Evolutionary conservation across 2,329 filamentous ascomycete genomes (phyloP).

Genomic region (Coniochaeta sp.): DNA sequence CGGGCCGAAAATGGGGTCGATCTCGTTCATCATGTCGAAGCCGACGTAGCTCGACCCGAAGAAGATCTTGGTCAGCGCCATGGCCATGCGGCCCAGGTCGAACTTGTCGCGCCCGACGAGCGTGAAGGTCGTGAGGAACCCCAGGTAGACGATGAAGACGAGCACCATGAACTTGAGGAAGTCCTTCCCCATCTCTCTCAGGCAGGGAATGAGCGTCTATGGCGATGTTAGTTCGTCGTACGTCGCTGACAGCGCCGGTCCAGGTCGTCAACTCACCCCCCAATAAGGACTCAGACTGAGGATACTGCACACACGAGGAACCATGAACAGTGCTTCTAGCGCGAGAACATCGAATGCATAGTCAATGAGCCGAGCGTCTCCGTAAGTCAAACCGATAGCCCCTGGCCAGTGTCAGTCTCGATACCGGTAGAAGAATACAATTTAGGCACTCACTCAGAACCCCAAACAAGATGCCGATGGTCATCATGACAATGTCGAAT

Average conservation of each 20-base stretch:
- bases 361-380: slow-evolving; percentile 59
- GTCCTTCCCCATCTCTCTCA: slow-evolving; percentile 92
- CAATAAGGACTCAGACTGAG: slow-evolving; percentile 85
- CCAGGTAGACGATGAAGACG: slow-evolving; percentile 74
- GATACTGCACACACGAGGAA: slow-evolving; percentile 81
- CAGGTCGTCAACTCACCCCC: slow-evolving; percentile 34
- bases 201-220: slow-evolving; percentile 70
- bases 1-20: slow-evolving; percentile 51
- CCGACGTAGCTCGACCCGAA: slow-evolving; percentile 71
- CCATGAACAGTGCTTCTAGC: slow-evolving; percentile 81
- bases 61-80: slow-evolving; percentile 73
- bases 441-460: slow-evolving; percentile 53
- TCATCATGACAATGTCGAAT: slow-evolving; percentile 71
- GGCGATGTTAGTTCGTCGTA: slow-evolving; percentile 3
- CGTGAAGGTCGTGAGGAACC: slow-evolving; percentile 83
- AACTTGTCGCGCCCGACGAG: slow-evolving; percentile 67
- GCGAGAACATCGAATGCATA: slow-evolving; percentile 84
- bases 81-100: slow-evolving; percentile 60
- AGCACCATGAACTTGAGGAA: slow-evolving; percentile 75
- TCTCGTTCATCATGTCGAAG: slow-evolving; percentile 59
- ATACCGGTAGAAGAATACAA: slow-evolving; percentile 3
- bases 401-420: slow-evolving; percentile 33
- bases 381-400: slow-evolving; percentile 55
- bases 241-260: not conserved
- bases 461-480: slow-evolving; percentile 66